Evolutionary conservation across 306 rosid genomes (phyloP).

Genomic region (Pyrus betulifolia): DNA sequence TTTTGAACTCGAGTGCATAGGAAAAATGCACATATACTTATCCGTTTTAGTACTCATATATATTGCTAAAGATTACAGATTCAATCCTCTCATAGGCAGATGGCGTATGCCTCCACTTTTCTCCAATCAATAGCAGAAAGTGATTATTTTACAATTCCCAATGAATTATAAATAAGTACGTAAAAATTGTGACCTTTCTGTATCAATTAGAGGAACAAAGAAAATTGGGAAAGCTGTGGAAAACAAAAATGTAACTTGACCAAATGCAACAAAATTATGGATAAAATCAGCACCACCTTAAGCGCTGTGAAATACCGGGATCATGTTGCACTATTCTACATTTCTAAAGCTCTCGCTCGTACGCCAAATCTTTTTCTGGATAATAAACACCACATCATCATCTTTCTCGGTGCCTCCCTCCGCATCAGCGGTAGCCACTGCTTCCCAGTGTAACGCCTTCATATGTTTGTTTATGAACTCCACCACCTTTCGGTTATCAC

Average conservation of each 20-base stretch:
- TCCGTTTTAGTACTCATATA: background rate
- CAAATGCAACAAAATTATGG: constrained; percentile 23
- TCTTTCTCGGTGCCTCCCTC: constrained; percentile 48
- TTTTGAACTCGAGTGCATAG: background rate
- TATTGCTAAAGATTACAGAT: background rate
- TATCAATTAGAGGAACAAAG: constrained; percentile 4
- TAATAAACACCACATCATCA: constrained; percentile 49
- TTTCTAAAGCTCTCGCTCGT: constrained; percentile 75
- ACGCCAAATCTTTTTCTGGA: constrained; percentile 92
- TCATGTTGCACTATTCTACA: constrained; percentile 33
- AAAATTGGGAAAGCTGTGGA: background rate
- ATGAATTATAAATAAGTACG: constrained; percentile 3
- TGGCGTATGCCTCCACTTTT: background rate
- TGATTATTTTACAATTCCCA: constrained; percentile 19
- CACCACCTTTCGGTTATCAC: constrained; percentile 60
- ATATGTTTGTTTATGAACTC: constrained; percentile 66
- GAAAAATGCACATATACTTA: background rate
- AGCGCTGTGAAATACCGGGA: background rate
- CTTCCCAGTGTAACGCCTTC: constrained; percentile 89
- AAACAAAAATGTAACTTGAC: background rate
- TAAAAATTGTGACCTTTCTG: background rate
- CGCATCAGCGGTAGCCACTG: constrained; percentile 51
- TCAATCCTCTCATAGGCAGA: background rate
- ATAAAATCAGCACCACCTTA: constrained; percentile 11
- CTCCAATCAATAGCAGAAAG: background rate